Evolutionary conservation across 1,284 basidiomycete species (phyloP).

Genomic region (Lentinula novae-zelandiae): DNA sequence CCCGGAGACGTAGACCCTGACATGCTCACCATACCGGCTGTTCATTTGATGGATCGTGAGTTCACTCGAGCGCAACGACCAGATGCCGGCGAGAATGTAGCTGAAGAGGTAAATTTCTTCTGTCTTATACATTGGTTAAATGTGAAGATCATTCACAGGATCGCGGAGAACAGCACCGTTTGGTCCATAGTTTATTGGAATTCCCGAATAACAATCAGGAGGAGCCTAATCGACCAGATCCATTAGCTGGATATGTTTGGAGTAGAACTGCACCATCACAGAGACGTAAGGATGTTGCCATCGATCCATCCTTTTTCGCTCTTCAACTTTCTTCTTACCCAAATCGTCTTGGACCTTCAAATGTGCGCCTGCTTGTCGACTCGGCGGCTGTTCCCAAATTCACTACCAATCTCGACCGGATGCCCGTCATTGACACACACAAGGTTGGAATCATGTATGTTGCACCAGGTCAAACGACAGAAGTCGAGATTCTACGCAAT

Average conservation of each 20-base stretch:
- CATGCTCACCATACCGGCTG: conserved; percentile 65
- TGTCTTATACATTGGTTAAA: neutral
- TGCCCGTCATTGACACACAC: conserved; percentile 96
- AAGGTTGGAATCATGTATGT: conserved; percentile 98
- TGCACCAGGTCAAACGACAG: conserved; percentile 84
- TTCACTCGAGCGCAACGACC: conserved; percentile 29
- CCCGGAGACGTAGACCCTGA: conserved; percentile 83
- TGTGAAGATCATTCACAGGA: neutral
- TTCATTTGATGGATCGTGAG: conserved; percentile 70
- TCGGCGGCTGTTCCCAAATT: conserved; percentile 48
- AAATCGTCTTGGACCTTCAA: conserved; percentile 29
- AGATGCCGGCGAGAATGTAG: conserved; percentile 17
- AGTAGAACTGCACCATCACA: conserved; percentile 81
- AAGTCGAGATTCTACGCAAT: conserved; percentile 88
- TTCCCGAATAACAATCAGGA: conserved; percentile 18
- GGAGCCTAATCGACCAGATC: conserved; percentile 47
- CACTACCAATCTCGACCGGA: conserved; percentile 75
- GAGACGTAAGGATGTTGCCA: conserved; percentile 76
- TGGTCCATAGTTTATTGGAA: neutral
- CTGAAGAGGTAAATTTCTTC: conserved; percentile 8
- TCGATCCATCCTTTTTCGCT: conserved; percentile 87
- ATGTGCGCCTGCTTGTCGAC: conserved; percentile 53
- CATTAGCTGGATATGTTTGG: conserved; percentile 83
- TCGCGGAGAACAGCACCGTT: neutral
- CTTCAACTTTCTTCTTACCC: conserved; percentile 88